A percentile compares a stretch with the other conserved stretches of the same genome.
Evolutionary conservation across 129 eudicot genomes (phyloP).

Genomic region (Scalesia atractyloides): DNA sequence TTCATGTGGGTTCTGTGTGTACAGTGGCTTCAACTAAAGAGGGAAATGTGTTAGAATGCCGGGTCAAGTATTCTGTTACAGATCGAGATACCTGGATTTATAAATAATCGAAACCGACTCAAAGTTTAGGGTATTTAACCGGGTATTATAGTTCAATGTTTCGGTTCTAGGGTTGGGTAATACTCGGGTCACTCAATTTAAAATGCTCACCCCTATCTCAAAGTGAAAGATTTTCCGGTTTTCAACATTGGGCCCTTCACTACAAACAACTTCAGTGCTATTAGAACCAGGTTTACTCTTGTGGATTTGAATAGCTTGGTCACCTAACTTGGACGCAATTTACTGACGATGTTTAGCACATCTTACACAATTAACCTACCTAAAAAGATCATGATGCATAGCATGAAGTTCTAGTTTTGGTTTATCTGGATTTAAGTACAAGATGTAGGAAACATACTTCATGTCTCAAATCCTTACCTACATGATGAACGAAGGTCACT

Average conservation of each 20-base stretch:
- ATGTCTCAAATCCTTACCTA: constrained; percentile 94
- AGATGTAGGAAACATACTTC: constrained; percentile 61
- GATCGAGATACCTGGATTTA: no score
- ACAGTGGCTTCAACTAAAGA: no score
- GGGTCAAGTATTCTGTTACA: no score
- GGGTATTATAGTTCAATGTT: no score
- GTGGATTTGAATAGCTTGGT: constrained; percentile 76
- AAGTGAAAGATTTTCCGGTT: constrained; percentile 96
- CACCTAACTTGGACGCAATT: constrained; percentile 94
- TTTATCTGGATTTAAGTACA: constrained; percentile 51
- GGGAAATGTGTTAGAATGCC: no score
- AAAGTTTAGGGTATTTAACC: no score
- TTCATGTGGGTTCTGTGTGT: no score
- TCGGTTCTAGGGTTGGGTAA: no score
- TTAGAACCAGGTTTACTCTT: constrained; percentile 98
- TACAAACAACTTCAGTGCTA: constrained; percentile 92
- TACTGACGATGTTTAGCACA: constrained; percentile 92
- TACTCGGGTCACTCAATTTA: no score
- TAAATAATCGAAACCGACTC: no score
- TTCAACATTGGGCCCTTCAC: constrained; percentile 95
- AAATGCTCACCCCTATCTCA: no score
- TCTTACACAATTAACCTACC: constrained; percentile 96
- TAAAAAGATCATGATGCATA: constrained; percentile 92
- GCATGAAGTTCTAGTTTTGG: constrained; percentile 77
- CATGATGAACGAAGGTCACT: constrained; percentile 18